Base-by-base conservation (phyloP, 805 yeast species). In the Geotrichum ghanense region DNA sequence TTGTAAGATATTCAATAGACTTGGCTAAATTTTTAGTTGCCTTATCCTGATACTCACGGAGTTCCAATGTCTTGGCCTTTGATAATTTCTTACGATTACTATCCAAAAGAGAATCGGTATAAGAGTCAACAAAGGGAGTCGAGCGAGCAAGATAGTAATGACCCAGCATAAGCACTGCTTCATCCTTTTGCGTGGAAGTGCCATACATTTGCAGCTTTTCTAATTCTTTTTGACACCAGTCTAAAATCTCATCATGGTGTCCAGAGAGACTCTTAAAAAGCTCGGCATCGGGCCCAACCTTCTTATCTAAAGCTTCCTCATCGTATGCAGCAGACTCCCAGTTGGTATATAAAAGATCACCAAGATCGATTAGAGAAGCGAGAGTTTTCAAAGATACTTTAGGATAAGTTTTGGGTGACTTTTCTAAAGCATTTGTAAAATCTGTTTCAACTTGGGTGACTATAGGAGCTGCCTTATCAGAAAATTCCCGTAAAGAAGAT, bases 1-100 rank as follows among this genome's bases (percentile, higher is more conserved):
- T 64, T 46, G 69, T 63, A 46, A 88, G 67, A 56, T 75, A 75
- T 34, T 69, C 65, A 22, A 83, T 67, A 0, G 94, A 94, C 17
- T 62, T 64, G 7, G 61, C 54, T 9, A 79, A 73, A 27, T 71
- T 62, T 1, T 67, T 63, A 34, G 73, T 65, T 0, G 85, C 56
- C 43, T 34, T 17, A 9, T 78, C 39, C 69, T 68, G 20, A 58
- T 47, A 39, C 1, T 45, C 55, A 3, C 37, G 44, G 3, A 41
- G 35, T 12, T 48, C 45, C 16, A 57, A 64, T 14, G 55, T 61
- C 10, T 53, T 59, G 7, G 64, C 12, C 12, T n/a, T 31, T 6
- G 12, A 4, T 63, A 3, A 46, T 53, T 2, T 49, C 56, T 3
- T 48, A 48, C 6, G 50, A 54, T 4, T 53, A 53, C 9, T 51